Percentiles rank a stretch among this genome's conserved stretches.
Evolutionary conservation across 2,329 filamentous ascomycete genomes (phyloP).

Genomic region (Botrytis hyacinthi): DNA sequence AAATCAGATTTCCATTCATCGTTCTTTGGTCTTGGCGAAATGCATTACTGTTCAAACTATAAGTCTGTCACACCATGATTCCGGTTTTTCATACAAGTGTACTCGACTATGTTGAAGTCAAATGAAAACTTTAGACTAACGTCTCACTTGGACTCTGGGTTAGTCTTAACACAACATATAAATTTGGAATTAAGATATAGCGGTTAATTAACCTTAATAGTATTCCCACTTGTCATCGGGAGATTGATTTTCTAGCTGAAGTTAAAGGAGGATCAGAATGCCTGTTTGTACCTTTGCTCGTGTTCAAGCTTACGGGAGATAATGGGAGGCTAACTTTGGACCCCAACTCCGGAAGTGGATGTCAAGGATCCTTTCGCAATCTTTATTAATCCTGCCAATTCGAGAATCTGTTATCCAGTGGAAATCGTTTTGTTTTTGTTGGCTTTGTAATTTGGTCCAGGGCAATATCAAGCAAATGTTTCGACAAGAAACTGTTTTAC

Average conservation of each 20-base stretch:
- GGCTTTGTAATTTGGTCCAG: not conserved
- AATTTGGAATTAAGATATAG: not conserved
- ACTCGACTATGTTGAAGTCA: not conserved
- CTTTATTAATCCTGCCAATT: constrained; percentile 6
- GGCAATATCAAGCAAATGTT: not conserved
- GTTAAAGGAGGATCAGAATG: not conserved
- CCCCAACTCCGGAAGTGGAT: constrained; percentile 13
- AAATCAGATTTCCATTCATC: not conserved
- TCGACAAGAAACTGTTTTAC: not conserved
- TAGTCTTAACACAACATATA: not conserved
- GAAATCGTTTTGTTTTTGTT: not conserved
- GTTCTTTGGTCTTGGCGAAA: not conserved
- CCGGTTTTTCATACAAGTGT: not conserved
- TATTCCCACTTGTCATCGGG: not conserved
- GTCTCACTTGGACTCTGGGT: not conserved
- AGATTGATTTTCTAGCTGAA: constrained; percentile 8
- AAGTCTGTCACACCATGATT: not conserved
- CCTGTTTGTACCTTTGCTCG: not conserved
- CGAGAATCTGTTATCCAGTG: not conserved
- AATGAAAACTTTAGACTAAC: not conserved
- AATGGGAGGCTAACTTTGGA: constrained; percentile 3
- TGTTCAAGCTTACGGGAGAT: constrained; percentile 18
- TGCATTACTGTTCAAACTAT: not conserved
- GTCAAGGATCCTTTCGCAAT: not conserved
- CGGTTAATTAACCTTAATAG: not conserved